Conservation (phyloP, 306 rosid genomes). For the Malus asiatica region DNA sequence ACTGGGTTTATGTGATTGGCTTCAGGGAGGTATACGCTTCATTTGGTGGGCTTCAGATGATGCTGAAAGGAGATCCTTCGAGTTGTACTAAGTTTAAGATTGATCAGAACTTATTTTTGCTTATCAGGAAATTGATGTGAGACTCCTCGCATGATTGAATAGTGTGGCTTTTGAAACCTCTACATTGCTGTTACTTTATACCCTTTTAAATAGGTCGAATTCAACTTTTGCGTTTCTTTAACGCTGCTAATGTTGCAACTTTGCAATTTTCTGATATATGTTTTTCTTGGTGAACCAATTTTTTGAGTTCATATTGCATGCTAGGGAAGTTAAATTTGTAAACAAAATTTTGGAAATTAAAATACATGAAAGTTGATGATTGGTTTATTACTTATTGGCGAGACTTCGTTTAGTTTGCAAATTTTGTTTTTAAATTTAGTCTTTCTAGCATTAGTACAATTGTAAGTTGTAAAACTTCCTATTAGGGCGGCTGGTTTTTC, state of each 20-base stretch:
- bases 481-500: no score
- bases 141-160: background rate
- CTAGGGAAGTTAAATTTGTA: no score
- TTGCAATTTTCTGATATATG: background rate
- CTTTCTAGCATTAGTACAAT: no score
- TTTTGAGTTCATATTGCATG: background rate
- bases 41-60: slow-evolving; percentile 85
- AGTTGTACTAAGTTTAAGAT: slow-evolving; percentile 46
- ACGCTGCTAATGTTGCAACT: background rate
- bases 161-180: background rate
- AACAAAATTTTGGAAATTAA: no score
- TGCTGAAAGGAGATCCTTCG: slow-evolving; percentile 61
- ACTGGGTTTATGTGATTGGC: slow-evolving; percentile 10
- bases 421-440: no score
- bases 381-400: no score
- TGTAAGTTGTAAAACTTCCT: no score
- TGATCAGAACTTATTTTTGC: slow-evolving; percentile 68
- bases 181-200: background rate
- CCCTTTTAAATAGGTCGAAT: background rate
- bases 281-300: background rate
- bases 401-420: no score
- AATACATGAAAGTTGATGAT: no score
- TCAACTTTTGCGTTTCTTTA: background rate
- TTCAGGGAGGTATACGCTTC: slow-evolving; percentile 71
- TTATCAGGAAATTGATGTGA: slow-evolving; percentile 49